A percentile compares a stretch with the other conserved stretches of the same genome.
These are phyloP conservation scores for Candida ortonii DNA, from an alignment of 805 yeast species.

Conservation along the genomic window DNA sequence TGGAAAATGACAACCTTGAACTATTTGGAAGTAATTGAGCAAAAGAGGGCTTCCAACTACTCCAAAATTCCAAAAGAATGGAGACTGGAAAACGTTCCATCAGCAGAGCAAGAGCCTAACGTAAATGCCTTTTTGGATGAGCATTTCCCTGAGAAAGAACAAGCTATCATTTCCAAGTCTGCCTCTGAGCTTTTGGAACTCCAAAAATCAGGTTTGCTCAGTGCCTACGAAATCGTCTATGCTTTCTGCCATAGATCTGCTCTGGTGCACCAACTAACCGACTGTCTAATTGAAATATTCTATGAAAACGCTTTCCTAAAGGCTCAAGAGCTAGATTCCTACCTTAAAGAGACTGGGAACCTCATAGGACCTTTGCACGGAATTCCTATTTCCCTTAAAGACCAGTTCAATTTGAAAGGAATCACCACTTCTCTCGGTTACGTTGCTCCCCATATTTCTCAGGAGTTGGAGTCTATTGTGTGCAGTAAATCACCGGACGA, in stretches of 20 bases:
- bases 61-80: conserved; percentile 33
- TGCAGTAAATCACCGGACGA: conserved; percentile 30
- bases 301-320: conserved; percentile 38
- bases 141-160: conserved; percentile 25
- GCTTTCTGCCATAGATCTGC: conserved; percentile 44
- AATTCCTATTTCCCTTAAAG: conserved; percentile 45
- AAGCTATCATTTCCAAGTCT: conserved; percentile 20
- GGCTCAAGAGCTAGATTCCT: conserved; percentile 40
- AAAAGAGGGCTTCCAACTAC: conserved; percentile 19
- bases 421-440: conserved; percentile 40
- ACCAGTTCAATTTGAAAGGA: conserved; percentile 40
- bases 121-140: conserved; percentile 22
- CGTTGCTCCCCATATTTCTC: conserved; percentile 33
- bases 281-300: conserved; percentile 42
- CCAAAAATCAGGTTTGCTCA: conserved; percentile 31
- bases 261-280: conserved; percentile 41
- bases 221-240: conserved; percentile 35
- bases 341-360: conserved; percentile 33
- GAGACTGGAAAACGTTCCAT: conserved; percentile 27
- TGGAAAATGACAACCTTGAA: conserved; percentile 9
- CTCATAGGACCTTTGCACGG: conserved; percentile 45
- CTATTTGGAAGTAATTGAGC: conserved; percentile 21
- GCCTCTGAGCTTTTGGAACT: conserved; percentile 25
- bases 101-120: conserved; percentile 28
- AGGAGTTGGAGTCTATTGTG: conserved; percentile 25